A percentile compares a stretch with the other conserved stretches of the same genome.
Evolutionary conservation across 805 yeast species (phyloP).

Genomic region (Metschnikowia picachoensis): DNA sequence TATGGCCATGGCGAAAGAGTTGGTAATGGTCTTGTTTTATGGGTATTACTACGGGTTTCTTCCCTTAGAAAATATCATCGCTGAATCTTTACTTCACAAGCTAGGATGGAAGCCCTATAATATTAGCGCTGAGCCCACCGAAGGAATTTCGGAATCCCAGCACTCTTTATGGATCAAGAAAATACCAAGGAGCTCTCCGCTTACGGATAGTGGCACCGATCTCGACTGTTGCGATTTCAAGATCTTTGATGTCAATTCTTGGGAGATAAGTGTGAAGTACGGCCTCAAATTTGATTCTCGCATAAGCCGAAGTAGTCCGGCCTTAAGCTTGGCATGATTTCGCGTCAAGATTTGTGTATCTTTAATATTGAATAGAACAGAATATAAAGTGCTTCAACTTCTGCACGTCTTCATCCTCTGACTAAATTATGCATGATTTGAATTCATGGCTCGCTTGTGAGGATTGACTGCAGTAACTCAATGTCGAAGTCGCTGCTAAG

Average conservation of each 20-base stretch:
- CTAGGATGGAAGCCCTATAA: constrained; percentile 43
- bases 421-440: not conserved
- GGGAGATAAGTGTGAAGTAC: constrained; percentile 39
- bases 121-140: constrained; percentile 3
- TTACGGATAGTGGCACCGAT: constrained; percentile 9
- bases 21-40: constrained; percentile 37
- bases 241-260: constrained; percentile 37
- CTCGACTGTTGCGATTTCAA: constrained; percentile 36
- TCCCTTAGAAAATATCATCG: constrained; percentile 41
- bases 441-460: constrained; percentile 2
- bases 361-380: constrained; percentile 1
- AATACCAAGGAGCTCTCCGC: constrained; percentile 12
- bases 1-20: constrained; percentile 26
- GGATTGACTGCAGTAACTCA: constrained; percentile 9
- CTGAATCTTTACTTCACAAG: constrained; percentile 36
- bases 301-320: constrained; percentile 30
- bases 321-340: constrained; percentile 13
- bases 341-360: not conserved
- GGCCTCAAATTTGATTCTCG: constrained; percentile 36
- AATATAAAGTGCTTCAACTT: not conserved
- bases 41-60: constrained; percentile 42
- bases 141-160: not conserved
- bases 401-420: not conserved
- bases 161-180: constrained; percentile 28
- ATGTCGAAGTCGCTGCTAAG: constrained; percentile 17